Conservation (phyloP, 371 early-diverging fungal genomes). For the Syncephalastrum sp. region DNA sequence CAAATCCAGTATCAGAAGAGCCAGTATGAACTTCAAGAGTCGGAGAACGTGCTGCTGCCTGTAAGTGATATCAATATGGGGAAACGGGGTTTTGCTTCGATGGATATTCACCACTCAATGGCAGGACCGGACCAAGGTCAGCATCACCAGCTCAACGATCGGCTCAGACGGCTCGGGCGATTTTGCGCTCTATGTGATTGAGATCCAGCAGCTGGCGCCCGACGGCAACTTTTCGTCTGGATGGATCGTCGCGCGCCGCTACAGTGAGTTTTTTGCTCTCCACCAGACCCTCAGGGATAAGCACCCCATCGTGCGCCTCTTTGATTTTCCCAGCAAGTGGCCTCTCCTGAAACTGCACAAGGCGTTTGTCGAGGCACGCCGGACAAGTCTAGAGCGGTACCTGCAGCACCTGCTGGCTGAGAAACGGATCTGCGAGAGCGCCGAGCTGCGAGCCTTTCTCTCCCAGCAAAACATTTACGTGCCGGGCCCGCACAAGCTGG, state of each 20-base stretch:
- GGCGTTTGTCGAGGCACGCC: constrained; percentile 69
- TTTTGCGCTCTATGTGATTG: constrained; percentile 75
- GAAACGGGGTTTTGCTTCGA: too few relatives aligned
- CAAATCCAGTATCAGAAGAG: constrained; percentile 67
- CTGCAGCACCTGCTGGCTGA: constrained; percentile 62
- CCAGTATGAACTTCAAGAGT: constrained; percentile 62
- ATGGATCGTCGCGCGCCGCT: constrained; percentile 80
- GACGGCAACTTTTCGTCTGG: constrained; percentile 60
- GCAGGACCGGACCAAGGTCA: constrained; percentile 61
- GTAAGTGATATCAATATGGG: constrained; percentile 26
- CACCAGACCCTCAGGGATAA: constrained; percentile 66
- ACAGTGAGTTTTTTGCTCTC: constrained; percentile 78
- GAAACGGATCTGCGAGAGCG: constrained; percentile 51
- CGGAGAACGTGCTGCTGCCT: constrained; percentile 68
- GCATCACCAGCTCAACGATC: constrained; percentile 58
- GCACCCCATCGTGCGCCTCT: constrained; percentile 56
- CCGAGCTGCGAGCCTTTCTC: constrained; percentile 60
- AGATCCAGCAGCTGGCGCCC: constrained; percentile 65
- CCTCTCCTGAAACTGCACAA: constrained; percentile 60
- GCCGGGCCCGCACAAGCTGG: constrained; percentile 24
- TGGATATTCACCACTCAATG: background rate
- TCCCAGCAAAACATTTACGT: constrained; percentile 62
- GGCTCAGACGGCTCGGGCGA: constrained; percentile 59
- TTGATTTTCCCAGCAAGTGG: constrained; percentile 77
- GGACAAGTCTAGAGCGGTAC: constrained; percentile 69